Evolutionary conservation across 495 filamentous ascomycete genomes (phyloP).

Genomic region (Penicillium goetzii): DNA sequence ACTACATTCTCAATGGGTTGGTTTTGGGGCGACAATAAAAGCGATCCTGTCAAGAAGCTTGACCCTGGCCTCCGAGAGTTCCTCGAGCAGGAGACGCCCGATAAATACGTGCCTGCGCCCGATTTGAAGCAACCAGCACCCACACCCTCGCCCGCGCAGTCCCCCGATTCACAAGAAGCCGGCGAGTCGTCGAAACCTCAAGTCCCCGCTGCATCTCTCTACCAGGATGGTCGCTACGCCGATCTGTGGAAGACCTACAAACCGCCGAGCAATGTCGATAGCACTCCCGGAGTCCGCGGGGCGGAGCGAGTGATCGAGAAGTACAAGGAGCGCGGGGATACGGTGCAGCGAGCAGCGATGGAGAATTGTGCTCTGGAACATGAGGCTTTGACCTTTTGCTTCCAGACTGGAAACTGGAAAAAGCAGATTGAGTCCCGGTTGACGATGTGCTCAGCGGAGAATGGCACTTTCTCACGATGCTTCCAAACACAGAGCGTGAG

Average conservation of each 20-base stretch:
- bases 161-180: slow-evolving; percentile 7
- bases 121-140: slow-evolving; percentile 30
- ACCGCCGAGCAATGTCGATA: slow-evolving; percentile 60
- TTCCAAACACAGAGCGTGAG: slow-evolving; percentile 79
- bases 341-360: slow-evolving; percentile 78
- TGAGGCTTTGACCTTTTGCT: slow-evolving; percentile 73
- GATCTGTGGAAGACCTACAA: slow-evolving; percentile 91
- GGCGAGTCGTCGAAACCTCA: slow-evolving; percentile 42
- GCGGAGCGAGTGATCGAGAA: slow-evolving; percentile 77
- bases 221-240: slow-evolving; percentile 85
- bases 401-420: slow-evolving; percentile 61
- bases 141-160: slow-evolving; percentile 27
- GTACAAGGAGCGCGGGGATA: slow-evolving; percentile 78
- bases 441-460: slow-evolving; percentile 76
- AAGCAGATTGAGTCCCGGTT: slow-evolving; percentile 53
- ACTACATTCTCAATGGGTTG: slow-evolving; percentile 57
- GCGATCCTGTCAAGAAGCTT: slow-evolving; percentile 78
- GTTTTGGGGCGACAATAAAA: slow-evolving; percentile 62
- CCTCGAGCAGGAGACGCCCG: slow-evolving; percentile 79
- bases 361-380: slow-evolving; percentile 95
- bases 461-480: slow-evolving; percentile 73
- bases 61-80: slow-evolving; percentile 84
- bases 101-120: slow-evolving; percentile 64
- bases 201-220: slow-evolving; percentile 63
- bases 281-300: slow-evolving; percentile 57